Base-by-base conservation (phyloP, 2,329 filamentous ascomycete genomes). In the Penicillium capsulatum region DNA sequence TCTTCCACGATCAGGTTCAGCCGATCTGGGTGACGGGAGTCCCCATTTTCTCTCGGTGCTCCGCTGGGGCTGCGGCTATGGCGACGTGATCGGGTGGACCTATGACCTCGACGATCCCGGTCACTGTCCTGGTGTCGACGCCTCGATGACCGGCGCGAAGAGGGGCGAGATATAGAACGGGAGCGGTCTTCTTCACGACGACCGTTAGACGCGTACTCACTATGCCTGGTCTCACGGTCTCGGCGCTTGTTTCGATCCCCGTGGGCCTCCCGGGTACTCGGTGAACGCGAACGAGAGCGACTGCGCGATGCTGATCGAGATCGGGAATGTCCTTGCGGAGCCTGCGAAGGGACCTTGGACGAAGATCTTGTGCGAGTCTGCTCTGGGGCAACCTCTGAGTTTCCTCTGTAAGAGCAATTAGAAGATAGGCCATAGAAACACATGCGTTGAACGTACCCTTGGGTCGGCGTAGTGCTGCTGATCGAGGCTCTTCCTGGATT, bases 91-190 rank as follows among this genome's bases (percentile, higher is more conserved):
- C 74, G 73, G 42, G 71, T 72, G 20, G 73, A 72, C 13, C 66
- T 61, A 50, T 65, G 56, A 42, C 65, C 53, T 57, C 63, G 55
- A 53, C 69, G 53, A n/a, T 77, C 73, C 41, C 72, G 71, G 29
- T 84, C 79, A 48, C 74, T 75, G 36, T 77, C 80, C 3, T 36
- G 40, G 8, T 53, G 36, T 50, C 79, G 80, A 45, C 79, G 77
- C 52, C 81, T 77, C 34, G 73, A 72, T 5, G 77, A 74, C 38
- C 74, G 78, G 26, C 72, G 71, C 4, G 73, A 73, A 7, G 75
- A 73, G 9, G 79, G 77, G 1, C 76, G 77, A 2, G 85, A 87
- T 4, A 74, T 73, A 4, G 84, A 86, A 41, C 83, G 74, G 0
- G 81, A 80, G 35, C 76, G 74, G 33, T 80, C 75, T 9, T 69